Conservation (phyloP, 2,329 filamentous ascomycete species). For the Penicillium crustosum region DNA sequence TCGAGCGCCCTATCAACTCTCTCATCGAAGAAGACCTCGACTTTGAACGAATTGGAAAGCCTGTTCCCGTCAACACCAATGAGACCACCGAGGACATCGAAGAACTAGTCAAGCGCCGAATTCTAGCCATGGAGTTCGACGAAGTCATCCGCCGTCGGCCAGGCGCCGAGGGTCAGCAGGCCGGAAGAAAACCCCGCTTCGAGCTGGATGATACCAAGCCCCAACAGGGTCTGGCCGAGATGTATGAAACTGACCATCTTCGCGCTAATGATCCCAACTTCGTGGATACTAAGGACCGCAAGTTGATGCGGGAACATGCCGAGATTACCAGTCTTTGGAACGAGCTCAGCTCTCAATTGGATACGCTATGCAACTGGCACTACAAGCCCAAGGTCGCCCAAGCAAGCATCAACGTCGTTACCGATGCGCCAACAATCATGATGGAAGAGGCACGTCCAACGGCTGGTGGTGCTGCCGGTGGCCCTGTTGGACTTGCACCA, state of each 20-base stretch:
- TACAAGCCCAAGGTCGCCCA: constrained; percentile 87
- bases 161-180: constrained; percentile 64
- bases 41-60: constrained; percentile 93
- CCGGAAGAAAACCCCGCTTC: constrained; percentile 68
- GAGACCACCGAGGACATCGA: constrained; percentile 91
- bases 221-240: constrained; percentile 82
- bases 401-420: constrained; percentile 79
- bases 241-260: constrained; percentile 92
- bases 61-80: constrained; percentile 87
- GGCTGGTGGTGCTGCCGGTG: constrained; percentile 63
- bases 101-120: constrained; percentile 88
- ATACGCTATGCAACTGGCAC: constrained; percentile 88
- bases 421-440: constrained; percentile 84
- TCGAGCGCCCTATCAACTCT: constrained; percentile 83
- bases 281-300: constrained; percentile 78
- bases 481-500: constrained; percentile 74
- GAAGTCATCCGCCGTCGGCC: constrained; percentile 82
- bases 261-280: constrained; percentile 76
- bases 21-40: constrained; percentile 92
- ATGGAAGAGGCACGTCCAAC: constrained; percentile 96
- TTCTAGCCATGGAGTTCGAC: constrained; percentile 86
- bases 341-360: constrained; percentile 74
- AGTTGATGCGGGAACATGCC: constrained; percentile 74
- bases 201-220: constrained; percentile 85
- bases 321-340: constrained; percentile 84